Evolutionary conservation across 805 yeast species (phyloP).

Genomic region (Yarrowia phangngaensis): DNA sequence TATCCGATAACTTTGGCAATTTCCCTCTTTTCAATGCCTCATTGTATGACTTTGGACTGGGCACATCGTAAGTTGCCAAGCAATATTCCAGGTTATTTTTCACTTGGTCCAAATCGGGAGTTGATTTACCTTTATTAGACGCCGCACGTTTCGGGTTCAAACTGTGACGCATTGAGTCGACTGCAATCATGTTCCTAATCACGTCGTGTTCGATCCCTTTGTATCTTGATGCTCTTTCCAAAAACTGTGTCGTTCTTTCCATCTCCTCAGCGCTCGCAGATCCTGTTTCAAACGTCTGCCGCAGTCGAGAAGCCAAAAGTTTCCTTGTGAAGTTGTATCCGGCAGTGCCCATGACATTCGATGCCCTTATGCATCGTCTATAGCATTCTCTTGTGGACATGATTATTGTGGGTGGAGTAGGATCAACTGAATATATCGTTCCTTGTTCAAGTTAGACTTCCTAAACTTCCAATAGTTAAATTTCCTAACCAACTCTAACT

Average conservation of each 20-base stretch:
- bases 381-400: conserved; percentile 7
- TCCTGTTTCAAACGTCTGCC: neutral
- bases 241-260: neutral
- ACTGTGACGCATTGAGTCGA: conserved; percentile 1
- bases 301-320: neutral
- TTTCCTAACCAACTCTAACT: no score
- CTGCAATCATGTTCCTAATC: conserved; percentile 6
- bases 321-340: conserved; percentile 3
- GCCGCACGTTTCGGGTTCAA: neutral
- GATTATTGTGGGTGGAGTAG: no score
- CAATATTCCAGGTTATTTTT: neutral
- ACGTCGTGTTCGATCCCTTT: conserved; percentile 2
- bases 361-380: conserved; percentile 12
- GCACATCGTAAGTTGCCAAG: neutral
- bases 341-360: neutral
- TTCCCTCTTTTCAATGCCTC: neutral
- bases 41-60: conserved; percentile 1
- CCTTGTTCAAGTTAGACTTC: no score
- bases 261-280: neutral
- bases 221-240: conserved; percentile 13
- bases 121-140: no score
- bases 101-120: neutral
- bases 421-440: no score
- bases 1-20: neutral
- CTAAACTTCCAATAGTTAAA: no score